Evolutionary conservation across 2,329 filamentous ascomycete genomes (phyloP).

Genomic region (Penicillium sp.): DNA sequence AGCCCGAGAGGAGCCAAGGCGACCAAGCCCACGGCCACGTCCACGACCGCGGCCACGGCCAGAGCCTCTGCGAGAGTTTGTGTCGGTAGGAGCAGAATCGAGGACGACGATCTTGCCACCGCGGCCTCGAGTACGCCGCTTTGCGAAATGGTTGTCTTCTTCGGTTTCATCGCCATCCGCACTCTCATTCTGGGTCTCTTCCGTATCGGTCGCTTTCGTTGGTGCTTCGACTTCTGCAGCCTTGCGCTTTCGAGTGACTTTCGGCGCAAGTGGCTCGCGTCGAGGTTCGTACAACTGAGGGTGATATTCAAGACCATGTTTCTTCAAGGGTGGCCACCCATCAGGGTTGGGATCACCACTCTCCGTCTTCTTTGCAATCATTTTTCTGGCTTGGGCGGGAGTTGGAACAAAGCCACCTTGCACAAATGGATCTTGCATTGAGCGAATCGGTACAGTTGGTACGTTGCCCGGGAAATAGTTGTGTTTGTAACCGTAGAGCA

Average conservation of each 20-base stretch:
- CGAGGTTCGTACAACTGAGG: slow-evolving; percentile 39
- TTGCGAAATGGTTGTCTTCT: slow-evolving; percentile 29
- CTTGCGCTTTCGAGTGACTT: slow-evolving; percentile 40
- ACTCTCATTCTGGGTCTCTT: slow-evolving; percentile 30
- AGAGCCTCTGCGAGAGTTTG: slow-evolving; percentile 18
- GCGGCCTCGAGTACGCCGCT: slow-evolving; percentile 36
- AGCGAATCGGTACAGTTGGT: slow-evolving; percentile 33
- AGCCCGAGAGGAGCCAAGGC: slow-evolving; percentile 21
- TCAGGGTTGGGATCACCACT: slow-evolving; percentile 43
- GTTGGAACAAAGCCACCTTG: slow-evolving; percentile 52
- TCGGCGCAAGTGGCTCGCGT: slow-evolving; percentile 27
- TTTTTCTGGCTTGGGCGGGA: slow-evolving; percentile 42
- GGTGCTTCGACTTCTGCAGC: slow-evolving; percentile 37
- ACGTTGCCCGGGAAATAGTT: slow-evolving; percentile 49
- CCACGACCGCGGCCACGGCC: slow-evolving; percentile 31
- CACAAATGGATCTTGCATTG: slow-evolving; percentile 54
- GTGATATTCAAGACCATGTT: slow-evolving; percentile 37
- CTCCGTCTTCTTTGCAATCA: slow-evolving; percentile 35
- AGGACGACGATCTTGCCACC: slow-evolving; percentile 25
- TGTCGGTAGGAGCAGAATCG: slow-evolving; percentile 25
- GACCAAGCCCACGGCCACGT: slow-evolving; percentile 30
- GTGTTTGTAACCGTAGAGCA: slow-evolving; percentile 60
- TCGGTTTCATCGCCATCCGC: slow-evolving; percentile 30
- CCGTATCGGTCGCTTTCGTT: slow-evolving; percentile 24
- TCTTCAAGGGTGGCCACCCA: slow-evolving; percentile 41